Base-by-base conservation (phyloP, 2,329 filamentous ascomycete genomes). In the Cladosporium sp. region DNA sequence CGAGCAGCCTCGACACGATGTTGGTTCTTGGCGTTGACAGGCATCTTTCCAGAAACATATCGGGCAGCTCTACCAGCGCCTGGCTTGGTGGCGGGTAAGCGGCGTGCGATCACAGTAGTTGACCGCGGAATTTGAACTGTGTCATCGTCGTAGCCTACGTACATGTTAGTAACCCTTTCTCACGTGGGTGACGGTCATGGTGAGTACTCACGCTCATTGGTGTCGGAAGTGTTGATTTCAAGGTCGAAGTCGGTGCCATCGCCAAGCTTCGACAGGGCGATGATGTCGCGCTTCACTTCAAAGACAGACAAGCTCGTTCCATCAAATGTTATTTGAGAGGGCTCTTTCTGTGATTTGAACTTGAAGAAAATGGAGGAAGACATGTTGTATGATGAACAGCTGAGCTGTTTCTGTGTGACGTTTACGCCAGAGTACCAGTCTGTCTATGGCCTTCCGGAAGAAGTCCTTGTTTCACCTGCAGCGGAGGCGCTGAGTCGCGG, bases 311-410 rank as follows among this genome's bases (percentile, higher is more conserved):
- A 95, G 71, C 89, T 89, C 63, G 92, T 96, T 67, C 93, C 93
- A 73, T 99, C 92, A 71, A 99, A 97, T 66, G 91, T 88, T 64
- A 99, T 90, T 66, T 91, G 84, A 52, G 89, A 89, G 54, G 90
- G 89, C 68, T 97, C 93, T 76, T 90, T 96, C 69, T 95, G 90
- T 62, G 92, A 97, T 76, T 96, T 97, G 85, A 99, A 99, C 76
- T 96, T 96, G 88, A 96, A 99, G 75, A 96, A 97, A 67, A 99
- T 93, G 60, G 91, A 97, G 51, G 93, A 96, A 68, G 89, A 83
- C 91, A 96, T 96, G 65, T 65, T 83, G 27, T 41, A 20, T 30
- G 29, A 22, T 3, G 22, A 20, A 24, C n/a, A 19, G 38, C 12
- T 27, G 38, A 36, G 12, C 7, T 24, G 38, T 27, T 27, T 27